Evolutionary conservation across 148 eudicot species (phyloP).

Genomic region (Rhododendron molle): DNA sequence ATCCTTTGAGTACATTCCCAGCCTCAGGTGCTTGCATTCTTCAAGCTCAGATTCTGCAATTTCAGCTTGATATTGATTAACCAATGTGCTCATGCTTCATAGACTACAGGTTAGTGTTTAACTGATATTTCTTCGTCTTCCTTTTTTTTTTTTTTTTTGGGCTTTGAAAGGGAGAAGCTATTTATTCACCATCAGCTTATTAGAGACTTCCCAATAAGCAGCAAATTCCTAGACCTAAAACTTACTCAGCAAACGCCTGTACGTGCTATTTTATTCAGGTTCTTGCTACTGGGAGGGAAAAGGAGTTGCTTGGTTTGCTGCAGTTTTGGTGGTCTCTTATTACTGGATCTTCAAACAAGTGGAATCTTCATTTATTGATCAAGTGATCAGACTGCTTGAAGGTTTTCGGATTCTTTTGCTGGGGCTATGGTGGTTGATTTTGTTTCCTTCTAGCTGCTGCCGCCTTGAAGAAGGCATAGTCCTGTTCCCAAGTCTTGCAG

Average conservation of each 20-base stretch:
- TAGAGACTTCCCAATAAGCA: not conserved
- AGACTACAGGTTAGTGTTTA: not conserved
- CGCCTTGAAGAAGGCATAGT: no score
- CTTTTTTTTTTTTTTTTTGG: not conserved
- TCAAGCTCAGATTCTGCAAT: not conserved
- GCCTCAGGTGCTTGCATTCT: no score
- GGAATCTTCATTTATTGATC: no score
- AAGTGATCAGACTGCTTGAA: no score
- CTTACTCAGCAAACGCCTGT: not conserved
- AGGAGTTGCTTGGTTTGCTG: no score
- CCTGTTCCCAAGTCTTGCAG: no score
- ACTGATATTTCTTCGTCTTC: not conserved
- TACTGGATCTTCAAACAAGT: no score
- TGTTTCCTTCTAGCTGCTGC: no score
- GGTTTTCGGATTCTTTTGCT: no score
- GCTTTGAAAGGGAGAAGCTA: not conserved
- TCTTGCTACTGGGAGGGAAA: not conserved
- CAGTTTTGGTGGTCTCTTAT: no score
- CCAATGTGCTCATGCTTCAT: not conserved
- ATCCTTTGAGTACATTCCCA: no score
- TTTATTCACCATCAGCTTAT: not conserved
- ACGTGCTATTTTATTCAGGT: not conserved
- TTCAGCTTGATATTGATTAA: conserved; percentile 36
- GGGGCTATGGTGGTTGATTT: no score
- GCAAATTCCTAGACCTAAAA: not conserved